Percentiles rank a stretch among this genome's conserved stretches.
Evolutionary conservation across 257 asterid genomes (phyloP).

Genomic region (Ocimum tenuiflorum): DNA sequence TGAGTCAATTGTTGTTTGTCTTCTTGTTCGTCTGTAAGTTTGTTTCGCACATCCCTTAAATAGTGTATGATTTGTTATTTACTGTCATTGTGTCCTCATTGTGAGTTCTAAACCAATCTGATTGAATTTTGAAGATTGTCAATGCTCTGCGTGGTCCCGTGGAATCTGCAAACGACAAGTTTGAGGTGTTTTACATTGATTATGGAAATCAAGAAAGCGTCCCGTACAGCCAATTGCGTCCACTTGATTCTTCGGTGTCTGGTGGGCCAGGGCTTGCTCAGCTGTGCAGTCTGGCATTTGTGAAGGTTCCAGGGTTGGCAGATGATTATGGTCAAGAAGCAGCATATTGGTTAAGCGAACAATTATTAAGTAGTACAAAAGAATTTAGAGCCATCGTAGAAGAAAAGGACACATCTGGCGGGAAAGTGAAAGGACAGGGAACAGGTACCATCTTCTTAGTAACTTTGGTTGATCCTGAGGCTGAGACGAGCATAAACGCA

Average conservation of each 20-base stretch:
- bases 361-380: slow-evolving; percentile 46
- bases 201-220: slow-evolving; percentile 89
- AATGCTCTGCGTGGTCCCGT: slow-evolving; percentile 72
- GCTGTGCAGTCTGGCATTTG: slow-evolving; percentile 71
- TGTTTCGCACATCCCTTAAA: neutral
- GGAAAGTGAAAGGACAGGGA: slow-evolving; percentile 96
- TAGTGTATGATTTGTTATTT: neutral
- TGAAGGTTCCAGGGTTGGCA: slow-evolving; percentile 70
- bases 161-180: slow-evolving; percentile 58
- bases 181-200: slow-evolving; percentile 89
- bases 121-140: slow-evolving; percentile 47
- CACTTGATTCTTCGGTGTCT: slow-evolving; percentile 65
- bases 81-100: neutral
- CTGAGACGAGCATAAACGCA: slow-evolving; percentile 68
- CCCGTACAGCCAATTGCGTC: slow-evolving; percentile 69
- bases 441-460: slow-evolving; percentile 75
- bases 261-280: slow-evolving; percentile 84
- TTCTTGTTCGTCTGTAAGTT: too few species aligned
- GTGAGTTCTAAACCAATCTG: neutral
- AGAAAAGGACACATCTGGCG: slow-evolving; percentile 75
- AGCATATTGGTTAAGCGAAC: slow-evolving; percentile 59
- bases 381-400: slow-evolving; percentile 71
- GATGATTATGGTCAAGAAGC: slow-evolving; percentile 95
- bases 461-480: slow-evolving; percentile 59
- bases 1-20: neutral